Evolutionary conservation across 2,329 filamentous ascomycete species (phyloP).

Genomic region (Gaeumannomyces sp.): DNA sequence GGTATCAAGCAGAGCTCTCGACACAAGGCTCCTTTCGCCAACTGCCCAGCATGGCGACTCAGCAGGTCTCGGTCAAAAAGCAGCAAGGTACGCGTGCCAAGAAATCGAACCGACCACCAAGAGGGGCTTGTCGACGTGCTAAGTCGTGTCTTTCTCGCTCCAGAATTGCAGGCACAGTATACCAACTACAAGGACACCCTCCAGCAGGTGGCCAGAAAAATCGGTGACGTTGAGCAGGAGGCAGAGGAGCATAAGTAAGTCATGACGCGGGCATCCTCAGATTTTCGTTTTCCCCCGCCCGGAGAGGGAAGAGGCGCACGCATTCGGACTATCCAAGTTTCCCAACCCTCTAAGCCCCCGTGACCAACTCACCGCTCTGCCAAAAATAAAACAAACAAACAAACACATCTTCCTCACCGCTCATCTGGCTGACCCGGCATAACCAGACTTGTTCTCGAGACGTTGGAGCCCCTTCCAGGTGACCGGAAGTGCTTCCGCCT

Average conservation of each 20-base stretch:
- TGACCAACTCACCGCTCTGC: constrained; percentile 1
- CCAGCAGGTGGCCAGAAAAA: constrained; percentile 91
- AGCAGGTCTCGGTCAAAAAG: constrained; percentile 50
- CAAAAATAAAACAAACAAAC: neutral
- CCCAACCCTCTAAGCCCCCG: neutral
- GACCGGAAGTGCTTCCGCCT: constrained; percentile 98
- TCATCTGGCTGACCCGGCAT: constrained; percentile 13
- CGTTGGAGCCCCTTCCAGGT: constrained; percentile 70
- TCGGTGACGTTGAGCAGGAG: constrained; percentile 96
- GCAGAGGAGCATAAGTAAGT: constrained; percentile 95
- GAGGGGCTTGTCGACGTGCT: neutral
- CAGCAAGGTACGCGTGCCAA: constrained; percentile 57
- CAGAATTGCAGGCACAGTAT: constrained; percentile 77
- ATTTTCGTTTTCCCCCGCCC: constrained; percentile 12
- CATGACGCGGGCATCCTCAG: constrained; percentile 12
- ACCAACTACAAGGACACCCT: constrained; percentile 71
- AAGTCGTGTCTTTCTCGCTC: constrained; percentile 7
- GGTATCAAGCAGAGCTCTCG: neutral
- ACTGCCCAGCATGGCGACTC: constrained; percentile 34
- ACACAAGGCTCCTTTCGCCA: neutral
- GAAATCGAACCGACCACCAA: neutral
- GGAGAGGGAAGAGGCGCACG: neutral
- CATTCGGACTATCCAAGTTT: neutral
- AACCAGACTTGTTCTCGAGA: constrained; percentile 84
- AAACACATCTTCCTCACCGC: constrained; percentile 19